Percentiles rank a stretch among this genome's conserved stretches.
Evolutionary conservation across 2,329 filamentous ascomycete genomes (phyloP).

Genomic region (Botrytis fabae): DNA sequence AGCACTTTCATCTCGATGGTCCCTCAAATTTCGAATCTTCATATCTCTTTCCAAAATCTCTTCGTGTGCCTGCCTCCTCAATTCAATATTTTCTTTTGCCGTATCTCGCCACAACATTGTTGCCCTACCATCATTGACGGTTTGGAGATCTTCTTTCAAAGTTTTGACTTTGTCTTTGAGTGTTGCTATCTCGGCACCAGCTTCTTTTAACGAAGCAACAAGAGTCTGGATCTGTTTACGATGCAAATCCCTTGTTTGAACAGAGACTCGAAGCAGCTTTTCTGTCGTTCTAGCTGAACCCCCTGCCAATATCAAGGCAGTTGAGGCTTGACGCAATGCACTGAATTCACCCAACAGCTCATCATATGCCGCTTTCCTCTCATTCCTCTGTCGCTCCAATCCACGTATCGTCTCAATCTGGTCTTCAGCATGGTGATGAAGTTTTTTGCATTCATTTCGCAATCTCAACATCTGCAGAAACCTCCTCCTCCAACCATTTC

Average conservation of each 20-base stretch:
- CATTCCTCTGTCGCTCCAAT: neutral
- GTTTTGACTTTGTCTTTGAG: neutral
- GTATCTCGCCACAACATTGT: neutral
- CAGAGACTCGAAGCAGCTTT: neutral
- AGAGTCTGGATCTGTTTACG: neutral
- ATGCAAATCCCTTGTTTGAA: conserved; percentile 4
- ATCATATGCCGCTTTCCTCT: neutral
- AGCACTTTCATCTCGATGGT: neutral
- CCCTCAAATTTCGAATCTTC: neutral
- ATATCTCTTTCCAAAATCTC: neutral
- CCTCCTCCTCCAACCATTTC: neutral
- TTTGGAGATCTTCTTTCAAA: neutral
- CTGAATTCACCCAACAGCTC: neutral
- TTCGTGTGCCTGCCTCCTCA: neutral
- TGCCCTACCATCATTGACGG: neutral
- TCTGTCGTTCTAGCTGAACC: neutral
- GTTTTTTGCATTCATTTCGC: neutral
- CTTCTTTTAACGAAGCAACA: neutral
- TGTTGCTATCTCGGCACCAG: neutral
- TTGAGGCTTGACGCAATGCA: neutral
- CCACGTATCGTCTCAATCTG: neutral
- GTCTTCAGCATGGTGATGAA: neutral
- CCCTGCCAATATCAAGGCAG: neutral
- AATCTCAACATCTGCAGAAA: neutral
- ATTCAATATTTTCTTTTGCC: neutral